Conservation (phyloP, 768 basidiomycete species). For the Mycena epipterygia region DNA sequence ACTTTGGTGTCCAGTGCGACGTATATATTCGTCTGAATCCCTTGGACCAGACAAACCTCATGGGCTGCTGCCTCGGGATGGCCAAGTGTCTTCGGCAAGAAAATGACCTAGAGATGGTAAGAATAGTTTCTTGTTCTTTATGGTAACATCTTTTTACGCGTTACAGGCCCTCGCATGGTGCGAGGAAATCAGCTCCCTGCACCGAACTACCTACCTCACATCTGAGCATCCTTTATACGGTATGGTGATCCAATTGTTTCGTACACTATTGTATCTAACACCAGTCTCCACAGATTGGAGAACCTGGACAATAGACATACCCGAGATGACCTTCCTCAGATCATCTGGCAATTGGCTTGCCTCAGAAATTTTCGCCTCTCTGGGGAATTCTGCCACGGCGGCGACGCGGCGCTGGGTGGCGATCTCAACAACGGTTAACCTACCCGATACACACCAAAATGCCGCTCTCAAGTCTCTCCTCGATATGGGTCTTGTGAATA, state of each 20-base stretch:
- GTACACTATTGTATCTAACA: neutral
- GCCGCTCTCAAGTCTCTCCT: conserved; percentile 13
- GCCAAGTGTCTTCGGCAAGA: no score
- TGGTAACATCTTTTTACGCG: neutral
- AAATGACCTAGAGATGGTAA: neutral
- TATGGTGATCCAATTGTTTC: neutral
- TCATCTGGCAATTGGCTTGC: conserved; percentile 1
- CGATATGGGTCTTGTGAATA: neutral
- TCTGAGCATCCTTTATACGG: neutral
- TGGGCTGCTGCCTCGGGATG: no score
- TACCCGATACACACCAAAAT: conserved; percentile 29
- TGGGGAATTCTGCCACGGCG: conserved; percentile 18
- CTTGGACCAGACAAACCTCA: no score
- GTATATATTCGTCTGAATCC: no score
- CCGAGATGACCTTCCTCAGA: neutral
- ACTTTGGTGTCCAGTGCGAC: no score
- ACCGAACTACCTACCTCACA: neutral
- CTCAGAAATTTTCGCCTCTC: conserved; percentile 1
- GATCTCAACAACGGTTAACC: conserved; percentile 20
- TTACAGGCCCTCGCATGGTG: conserved; percentile 22
- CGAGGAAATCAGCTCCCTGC: conserved; percentile 6
- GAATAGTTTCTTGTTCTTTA: neutral
- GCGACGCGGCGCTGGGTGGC: conserved; percentile 19
- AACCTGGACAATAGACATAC: neutral
- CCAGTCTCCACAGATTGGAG: conserved; percentile 1